Percentiles rank a stretch among this genome's conserved stretches.
Conservation (phyloP, 306 rosid species). For the Abrus pulchellus region DNA sequence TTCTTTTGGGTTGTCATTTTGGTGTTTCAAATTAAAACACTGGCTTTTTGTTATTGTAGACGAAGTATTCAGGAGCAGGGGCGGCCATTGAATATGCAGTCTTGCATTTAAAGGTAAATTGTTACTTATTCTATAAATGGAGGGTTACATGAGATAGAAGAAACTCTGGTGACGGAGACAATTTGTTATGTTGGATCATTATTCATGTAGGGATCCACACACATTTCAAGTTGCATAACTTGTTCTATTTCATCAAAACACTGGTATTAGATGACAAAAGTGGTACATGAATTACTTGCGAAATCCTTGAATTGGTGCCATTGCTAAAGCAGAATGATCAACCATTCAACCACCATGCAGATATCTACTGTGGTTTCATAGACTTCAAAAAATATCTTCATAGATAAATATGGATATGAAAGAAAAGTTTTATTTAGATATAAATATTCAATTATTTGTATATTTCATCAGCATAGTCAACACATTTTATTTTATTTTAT, state of each 20-base stretch:
- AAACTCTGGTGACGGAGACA: conserved; percentile 39
- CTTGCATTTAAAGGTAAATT: conserved; percentile 75
- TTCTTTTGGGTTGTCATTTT: neutral
- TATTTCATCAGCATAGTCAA: neutral
- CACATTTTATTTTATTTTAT: neutral
- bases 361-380: neutral
- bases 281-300: neutral
- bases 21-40: conserved; percentile 18
- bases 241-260: neutral
- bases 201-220: conserved; percentile 46
- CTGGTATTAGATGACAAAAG: neutral
- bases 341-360: conserved; percentile 7
- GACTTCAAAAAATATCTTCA: neutral
- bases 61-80: conserved; percentile 83
- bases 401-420: neutral
- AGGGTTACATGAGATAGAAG: conserved; percentile 32
- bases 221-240: conserved; percentile 25
- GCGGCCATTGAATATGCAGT: conserved; percentile 99
- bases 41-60: conserved; percentile 56
- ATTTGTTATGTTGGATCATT: conserved; percentile 34
- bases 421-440: neutral
- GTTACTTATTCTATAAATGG: neutral
- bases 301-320: conserved; percentile 18
- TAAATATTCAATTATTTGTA: neutral
- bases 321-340: neutral